A percentile compares a stretch with the other conserved stretches of the same genome.
These are phyloP conservation scores for Thuja plicata DNA, from an alignment of 83 land plant species.

Conservation along the genomic window DNA sequence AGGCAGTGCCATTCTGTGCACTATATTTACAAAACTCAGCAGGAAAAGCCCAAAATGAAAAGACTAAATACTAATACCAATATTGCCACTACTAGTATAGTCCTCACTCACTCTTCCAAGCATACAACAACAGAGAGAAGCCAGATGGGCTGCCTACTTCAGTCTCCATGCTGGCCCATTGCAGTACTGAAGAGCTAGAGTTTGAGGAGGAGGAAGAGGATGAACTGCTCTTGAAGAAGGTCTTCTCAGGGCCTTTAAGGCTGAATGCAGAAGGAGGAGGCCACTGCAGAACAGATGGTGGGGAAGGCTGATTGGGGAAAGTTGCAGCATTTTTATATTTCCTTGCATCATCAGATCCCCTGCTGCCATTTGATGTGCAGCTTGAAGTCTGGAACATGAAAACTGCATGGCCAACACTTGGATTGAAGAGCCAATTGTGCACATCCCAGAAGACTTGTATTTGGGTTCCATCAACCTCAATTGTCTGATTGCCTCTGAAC, in stretches of 20 bases:
- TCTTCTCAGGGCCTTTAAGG: background rate
- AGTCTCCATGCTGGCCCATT: conserved; percentile 44
- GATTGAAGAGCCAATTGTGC: conserved; percentile 73
- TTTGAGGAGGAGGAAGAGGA: conserved; percentile 22
- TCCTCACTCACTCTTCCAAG: conserved; percentile 51
- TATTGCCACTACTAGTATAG: background rate
- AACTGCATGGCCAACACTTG: conserved; percentile 47
- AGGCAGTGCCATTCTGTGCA: background rate
- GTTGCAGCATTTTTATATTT: conserved; percentile 1
- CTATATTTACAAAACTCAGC: conserved; percentile 4
- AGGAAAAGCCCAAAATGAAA: conserved; percentile 6
- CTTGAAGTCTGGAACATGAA: conserved; percentile 55
- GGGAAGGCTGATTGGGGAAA: background rate
- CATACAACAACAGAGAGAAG: conserved; percentile 54
- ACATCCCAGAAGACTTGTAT: conserved; percentile 84
- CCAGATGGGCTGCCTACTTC: conserved; percentile 29
- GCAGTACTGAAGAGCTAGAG: conserved; percentile 31
- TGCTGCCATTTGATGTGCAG: conserved; percentile 17
- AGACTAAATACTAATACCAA: background rate
- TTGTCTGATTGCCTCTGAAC: conserved; percentile 70
- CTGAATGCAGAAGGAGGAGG: conserved; percentile 3
- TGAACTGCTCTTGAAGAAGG: conserved; percentile 19
- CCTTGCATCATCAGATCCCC: background rate
- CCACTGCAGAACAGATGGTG: conserved; percentile 16
- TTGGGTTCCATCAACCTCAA: conserved; percentile 48